These are phyloP conservation scores for Rhizophagus clarus DNA, from an alignment of 192 early-diverging fungal genomes.

Conservation along the genomic window DNA sequence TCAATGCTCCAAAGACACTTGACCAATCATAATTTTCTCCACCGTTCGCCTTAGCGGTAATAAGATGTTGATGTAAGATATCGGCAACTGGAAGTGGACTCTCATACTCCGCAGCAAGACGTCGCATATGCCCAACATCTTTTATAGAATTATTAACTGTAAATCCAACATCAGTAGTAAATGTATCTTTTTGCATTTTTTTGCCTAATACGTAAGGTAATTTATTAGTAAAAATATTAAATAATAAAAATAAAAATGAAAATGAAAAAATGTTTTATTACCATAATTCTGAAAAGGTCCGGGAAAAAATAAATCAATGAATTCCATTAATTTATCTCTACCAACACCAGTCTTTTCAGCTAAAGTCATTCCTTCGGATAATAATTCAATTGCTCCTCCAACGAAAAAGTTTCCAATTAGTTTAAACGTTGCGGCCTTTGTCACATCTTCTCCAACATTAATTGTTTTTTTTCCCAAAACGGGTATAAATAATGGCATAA, in stretches of 20 bases:
- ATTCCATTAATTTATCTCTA: conserved; percentile 52
- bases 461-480: conserved; percentile 52
- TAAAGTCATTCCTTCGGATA: conserved; percentile 66
- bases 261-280: not conserved
- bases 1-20: not conserved
- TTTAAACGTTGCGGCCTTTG: conserved; percentile 55
- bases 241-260: not conserved
- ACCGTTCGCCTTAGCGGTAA: not conserved
- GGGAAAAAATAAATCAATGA: conserved; percentile 56
- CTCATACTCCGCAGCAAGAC: not conserved
- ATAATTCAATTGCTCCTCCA: conserved; percentile 52
- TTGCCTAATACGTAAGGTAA: not conserved
- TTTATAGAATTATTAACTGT: conserved; percentile 44
- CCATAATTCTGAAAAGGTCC: conserved; percentile 53
- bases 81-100: not conserved
- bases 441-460: conserved; percentile 49
- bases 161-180: conserved; percentile 42
- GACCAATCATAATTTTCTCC: not conserved
- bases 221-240: too few relatives aligned
- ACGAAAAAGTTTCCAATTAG: conserved; percentile 73
- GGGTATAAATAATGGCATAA: conserved; percentile 45
- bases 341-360: conserved; percentile 55
- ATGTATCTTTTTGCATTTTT: conserved; percentile 44
- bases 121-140: conserved; percentile 37
- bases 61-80: not conserved